These are phyloP conservation scores for Hypoxylon sp. DNA, from an alignment of 2,329 filamentous ascomycete species.

Conservation along the genomic window DNA sequence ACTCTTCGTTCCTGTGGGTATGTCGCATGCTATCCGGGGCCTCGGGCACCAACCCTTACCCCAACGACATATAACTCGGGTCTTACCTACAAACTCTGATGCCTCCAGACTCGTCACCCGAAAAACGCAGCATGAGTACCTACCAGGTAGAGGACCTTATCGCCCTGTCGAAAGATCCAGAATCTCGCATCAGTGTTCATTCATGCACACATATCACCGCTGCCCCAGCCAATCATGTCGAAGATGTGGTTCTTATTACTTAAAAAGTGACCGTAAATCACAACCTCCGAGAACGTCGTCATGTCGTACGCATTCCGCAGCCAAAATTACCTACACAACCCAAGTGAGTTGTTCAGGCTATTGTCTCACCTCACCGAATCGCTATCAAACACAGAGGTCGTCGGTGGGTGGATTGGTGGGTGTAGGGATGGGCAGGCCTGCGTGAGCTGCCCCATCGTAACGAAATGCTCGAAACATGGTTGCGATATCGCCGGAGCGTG, in stretches of 20 bases:
- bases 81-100: conserved; percentile 17
- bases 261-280: conserved; percentile 26
- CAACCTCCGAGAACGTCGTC: conserved; percentile 23
- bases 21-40: conserved; percentile 24
- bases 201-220: conserved; percentile 21
- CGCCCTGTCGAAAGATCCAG: conserved; percentile 23
- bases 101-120: conserved; percentile 1
- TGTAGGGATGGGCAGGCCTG: conserved; percentile 15
- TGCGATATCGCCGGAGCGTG: conserved; percentile 34
- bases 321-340: conserved; percentile 5
- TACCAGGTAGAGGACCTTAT: conserved; percentile 11
- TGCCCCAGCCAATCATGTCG: conserved; percentile 27
- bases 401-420: conserved; percentile 15
- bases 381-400: conserved; percentile 23
- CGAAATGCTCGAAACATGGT: background rate
- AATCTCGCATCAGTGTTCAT: conserved; percentile 20
- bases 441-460: conserved; percentile 28
- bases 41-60: conserved; percentile 24
- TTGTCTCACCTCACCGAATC: conserved; percentile 16
- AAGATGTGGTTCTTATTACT: conserved; percentile 40
- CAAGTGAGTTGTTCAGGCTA: conserved; percentile 18
- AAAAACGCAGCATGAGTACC: background rate
- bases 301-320: conserved; percentile 21
- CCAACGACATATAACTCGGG: conserved; percentile 20
- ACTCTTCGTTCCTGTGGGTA: conserved; percentile 23